phyloP scores from a whole-genome alignment of 2,329 filamentous ascomycete species.

The Triangularia verruculosa region DNA sequence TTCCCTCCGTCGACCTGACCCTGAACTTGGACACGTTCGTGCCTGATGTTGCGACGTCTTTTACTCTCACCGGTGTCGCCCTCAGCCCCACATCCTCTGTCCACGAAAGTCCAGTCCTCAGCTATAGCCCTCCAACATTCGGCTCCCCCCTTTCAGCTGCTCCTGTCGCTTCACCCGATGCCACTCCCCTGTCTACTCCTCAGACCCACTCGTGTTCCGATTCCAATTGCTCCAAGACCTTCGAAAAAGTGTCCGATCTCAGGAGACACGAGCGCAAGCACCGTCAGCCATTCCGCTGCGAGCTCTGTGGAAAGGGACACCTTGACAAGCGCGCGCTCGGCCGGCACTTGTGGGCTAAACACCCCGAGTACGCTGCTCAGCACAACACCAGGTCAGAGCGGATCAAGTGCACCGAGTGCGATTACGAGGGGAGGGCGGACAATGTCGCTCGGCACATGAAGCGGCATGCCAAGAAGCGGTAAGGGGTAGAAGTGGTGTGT shows the following conservation, averaged over 20 bases:
- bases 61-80: background rate
- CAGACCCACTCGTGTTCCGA: slow-evolving; percentile 14
- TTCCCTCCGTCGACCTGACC: background rate
- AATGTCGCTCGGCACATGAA: slow-evolving; percentile 8
- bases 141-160: background rate
- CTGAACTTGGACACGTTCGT: background rate
- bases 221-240: slow-evolving; percentile 10
- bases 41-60: background rate
- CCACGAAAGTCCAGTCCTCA: background rate
- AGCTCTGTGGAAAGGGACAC: slow-evolving; percentile 12
- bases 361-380: background rate
- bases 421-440: slow-evolving; percentile 3
- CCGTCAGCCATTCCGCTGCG: slow-evolving; percentile 23
- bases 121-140: background rate
- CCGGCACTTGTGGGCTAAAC: slow-evolving; percentile 3
- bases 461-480: slow-evolving; percentile 2
- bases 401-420: slow-evolving; percentile 5
- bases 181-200: background rate
- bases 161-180: background rate
- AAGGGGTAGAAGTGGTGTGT: background rate
- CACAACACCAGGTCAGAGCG: slow-evolving; percentile 5
- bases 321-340: slow-evolving; percentile 8
- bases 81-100: background rate
- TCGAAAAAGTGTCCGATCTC: slow-evolving; percentile 9
- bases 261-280: slow-evolving; percentile 24